phyloP scores from a whole-genome alignment of 2,329 filamentous ascomycete genomes.

The Thielaviopsis euricoi region DNA sequence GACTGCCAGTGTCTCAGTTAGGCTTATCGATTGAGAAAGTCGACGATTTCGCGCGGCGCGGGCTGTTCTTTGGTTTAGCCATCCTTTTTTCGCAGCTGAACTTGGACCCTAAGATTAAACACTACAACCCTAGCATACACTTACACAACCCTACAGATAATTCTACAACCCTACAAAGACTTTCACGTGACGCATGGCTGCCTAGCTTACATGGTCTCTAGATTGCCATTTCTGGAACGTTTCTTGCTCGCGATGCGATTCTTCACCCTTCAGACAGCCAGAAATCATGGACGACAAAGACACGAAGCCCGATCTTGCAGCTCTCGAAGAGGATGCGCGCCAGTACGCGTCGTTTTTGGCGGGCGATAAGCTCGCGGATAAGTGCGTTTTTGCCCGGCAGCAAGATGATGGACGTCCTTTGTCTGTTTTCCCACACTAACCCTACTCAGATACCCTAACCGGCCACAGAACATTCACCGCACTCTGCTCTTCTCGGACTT shows the following conservation, averaged over 20 bases:
- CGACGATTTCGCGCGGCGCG: no score
- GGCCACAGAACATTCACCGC: constrained; percentile 62
- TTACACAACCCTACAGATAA: not conserved
- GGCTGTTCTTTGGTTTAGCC: no score
- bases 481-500: constrained; percentile 74
- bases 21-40: not conserved
- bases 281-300: not conserved
- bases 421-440: not conserved
- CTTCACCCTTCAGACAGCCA: not conserved
- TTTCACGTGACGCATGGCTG: not conserved
- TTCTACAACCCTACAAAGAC: not conserved
- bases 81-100: no score
- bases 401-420: not conserved
- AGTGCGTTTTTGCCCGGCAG: constrained; percentile 18
- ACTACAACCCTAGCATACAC: not conserved
- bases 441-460: constrained; percentile 53
- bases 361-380: constrained; percentile 27
- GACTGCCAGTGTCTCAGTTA: not conserved
- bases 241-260: not conserved
- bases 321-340: constrained; percentile 32
- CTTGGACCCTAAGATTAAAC: no score
- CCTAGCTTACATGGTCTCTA: not conserved
- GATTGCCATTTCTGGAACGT: not conserved
- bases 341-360: constrained; percentile 30
- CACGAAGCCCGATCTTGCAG: constrained; percentile 21